Base-by-base conservation (phyloP, 176 grass and related monocot genomes). In the Luzula sylvatica region DNA sequence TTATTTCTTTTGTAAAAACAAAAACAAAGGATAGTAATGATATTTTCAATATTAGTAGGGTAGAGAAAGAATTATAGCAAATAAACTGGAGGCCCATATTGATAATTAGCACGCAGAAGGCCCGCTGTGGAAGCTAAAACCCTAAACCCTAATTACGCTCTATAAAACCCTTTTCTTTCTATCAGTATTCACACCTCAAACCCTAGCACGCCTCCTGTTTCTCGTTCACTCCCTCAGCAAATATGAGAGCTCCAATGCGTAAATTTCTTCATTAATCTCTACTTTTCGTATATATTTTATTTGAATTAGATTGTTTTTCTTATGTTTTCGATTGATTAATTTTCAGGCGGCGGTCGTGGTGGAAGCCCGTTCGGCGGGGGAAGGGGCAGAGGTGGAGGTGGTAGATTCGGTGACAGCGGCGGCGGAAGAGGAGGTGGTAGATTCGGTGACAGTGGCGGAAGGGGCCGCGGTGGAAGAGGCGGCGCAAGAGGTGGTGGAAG, bases 181-280 rank as follows among this genome's bases (percentile, higher is more conserved):
- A 41, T 45, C 73, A 60, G 32, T 24, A 51, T 25, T 38, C 41
- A 72, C 59, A 85, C 65, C 71, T 65, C 75, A 74, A 75, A 45
- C 58, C 70, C 70, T 61, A 30, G 12, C 20, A 13, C 18, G 2
- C 15, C 26, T 6, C 14, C 7, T 15, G 44, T 21, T 17, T 27
- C 56, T 0, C 0, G 11, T 14, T 50, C 1, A 0, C 18, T 23
- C 21, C 30, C 2, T 21, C 32, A 5, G 7, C 9, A 35, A 35
- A 4, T 9, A 35, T 35, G 30, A 35, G 30, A 18, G 26, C 1
- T 28, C 43, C 26, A 39, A 2, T 29, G 23, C 51, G 8, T 22
- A n/a, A n/a, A n/a, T n/a, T n/a, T n/a, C n/a, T n/a, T n/a, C n/a
- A n/a, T n/a, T n/a, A n/a, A n/a, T n/a, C n/a, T n/a, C 18, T 24